A percentile compares a stretch with the other conserved stretches of the same genome.
Conservation (phyloP, 2,329 filamentous ascomycete genomes). For the Pseudogymnoascus sp. region DNA sequence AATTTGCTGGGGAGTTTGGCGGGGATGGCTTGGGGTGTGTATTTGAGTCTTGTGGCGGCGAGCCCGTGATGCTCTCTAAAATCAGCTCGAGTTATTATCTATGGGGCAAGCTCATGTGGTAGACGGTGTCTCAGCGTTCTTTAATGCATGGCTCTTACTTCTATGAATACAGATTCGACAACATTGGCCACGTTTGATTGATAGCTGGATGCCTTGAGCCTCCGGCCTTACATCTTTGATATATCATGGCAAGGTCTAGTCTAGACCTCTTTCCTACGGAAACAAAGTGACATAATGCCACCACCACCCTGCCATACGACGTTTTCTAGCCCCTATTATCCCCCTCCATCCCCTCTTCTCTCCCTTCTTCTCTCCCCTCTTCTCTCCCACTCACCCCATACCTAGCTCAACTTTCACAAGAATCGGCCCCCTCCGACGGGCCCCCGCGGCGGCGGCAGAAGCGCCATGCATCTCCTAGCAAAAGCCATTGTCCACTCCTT, state of each 20-base stretch:
- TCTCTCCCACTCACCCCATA: background rate
- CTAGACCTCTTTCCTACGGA: background rate
- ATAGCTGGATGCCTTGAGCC: background rate
- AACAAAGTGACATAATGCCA: background rate
- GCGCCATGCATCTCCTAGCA: background rate
- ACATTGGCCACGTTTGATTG: too few species aligned
- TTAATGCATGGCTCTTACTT: background rate
- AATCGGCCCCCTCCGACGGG: background rate
- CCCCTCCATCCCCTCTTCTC: background rate
- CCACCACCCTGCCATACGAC: background rate
- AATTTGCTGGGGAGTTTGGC: conserved; percentile 66
- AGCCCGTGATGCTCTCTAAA: background rate
- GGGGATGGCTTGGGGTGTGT: conserved; percentile 69
- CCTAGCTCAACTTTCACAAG: background rate
- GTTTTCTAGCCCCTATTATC: background rate
- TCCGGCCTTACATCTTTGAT: background rate
- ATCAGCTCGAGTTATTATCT: background rate
- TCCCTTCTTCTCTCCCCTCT: background rate
- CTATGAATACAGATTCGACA: background rate
- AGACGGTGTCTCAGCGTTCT: background rate
- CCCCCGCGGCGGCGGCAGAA: background rate
- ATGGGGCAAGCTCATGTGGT: background rate
- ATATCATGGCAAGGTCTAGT: background rate
- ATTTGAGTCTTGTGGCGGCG: conserved; percentile 58
- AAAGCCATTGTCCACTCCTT: background rate